Evolutionary conservation across 1,284 basidiomycete genomes (phyloP).

Genomic region (Somion occarium): DNA sequence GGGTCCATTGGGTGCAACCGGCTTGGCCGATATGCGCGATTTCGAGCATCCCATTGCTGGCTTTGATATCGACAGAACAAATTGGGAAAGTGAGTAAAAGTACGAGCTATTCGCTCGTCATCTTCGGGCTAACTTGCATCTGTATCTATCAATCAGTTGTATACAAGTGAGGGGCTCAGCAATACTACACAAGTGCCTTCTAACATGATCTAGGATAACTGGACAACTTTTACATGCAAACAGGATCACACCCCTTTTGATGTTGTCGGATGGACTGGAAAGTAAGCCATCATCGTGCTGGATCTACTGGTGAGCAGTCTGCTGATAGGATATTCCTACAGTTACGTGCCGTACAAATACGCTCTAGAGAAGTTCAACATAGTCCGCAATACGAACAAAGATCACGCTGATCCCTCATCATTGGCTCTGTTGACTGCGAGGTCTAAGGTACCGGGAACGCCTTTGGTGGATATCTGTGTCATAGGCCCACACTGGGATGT

Average conservation of each 20-base stretch:
- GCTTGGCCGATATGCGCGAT: constrained; percentile 59
- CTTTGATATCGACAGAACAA: constrained; percentile 57
- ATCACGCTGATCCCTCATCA: constrained; percentile 61
- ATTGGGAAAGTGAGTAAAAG: constrained; percentile 47
- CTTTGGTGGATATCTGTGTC: constrained; percentile 59
- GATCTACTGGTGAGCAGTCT: neutral
- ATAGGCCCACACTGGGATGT: constrained; percentile 64
- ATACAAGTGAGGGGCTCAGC: neutral
- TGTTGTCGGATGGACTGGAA: constrained; percentile 68
- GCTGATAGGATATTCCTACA: constrained; percentile 18
- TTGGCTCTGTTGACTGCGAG: constrained; percentile 63
- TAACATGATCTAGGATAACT: constrained; percentile 49
- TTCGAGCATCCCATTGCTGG: constrained; percentile 60
- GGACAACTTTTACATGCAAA: constrained; percentile 47
- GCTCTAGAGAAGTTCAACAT: constrained; percentile 61
- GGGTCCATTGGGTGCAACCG: constrained; percentile 59
- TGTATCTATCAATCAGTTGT: constrained; percentile 46
- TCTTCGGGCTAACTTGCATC: neutral
- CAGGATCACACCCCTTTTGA: constrained; percentile 71
- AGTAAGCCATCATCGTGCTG: constrained; percentile 31
- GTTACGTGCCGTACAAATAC: constrained; percentile 73
- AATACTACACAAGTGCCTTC: neutral
- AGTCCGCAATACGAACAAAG: constrained; percentile 62
- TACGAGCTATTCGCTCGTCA: neutral
- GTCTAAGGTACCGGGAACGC: constrained; percentile 51